Evolutionary conservation across 2,329 filamentous ascomycete species (phyloP).

Genomic region (Penicillium sp.): DNA sequence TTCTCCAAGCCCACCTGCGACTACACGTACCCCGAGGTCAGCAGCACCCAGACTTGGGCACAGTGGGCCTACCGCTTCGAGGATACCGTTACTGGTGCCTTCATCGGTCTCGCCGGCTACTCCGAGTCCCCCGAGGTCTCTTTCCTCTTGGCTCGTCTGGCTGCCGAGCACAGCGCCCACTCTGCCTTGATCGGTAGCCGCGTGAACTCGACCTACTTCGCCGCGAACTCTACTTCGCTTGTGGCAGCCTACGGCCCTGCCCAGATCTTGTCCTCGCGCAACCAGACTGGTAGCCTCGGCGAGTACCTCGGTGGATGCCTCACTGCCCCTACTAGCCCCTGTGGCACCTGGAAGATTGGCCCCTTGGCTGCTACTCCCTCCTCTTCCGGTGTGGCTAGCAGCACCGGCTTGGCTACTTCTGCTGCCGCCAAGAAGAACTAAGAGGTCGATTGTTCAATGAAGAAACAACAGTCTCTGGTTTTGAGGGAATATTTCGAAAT

Average conservation of each 20-base stretch:
- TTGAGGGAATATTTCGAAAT: not conserved
- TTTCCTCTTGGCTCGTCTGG: constrained; percentile 32
- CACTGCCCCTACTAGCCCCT: constrained; percentile 21
- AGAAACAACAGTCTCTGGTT: no score
- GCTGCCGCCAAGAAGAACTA: not conserved
- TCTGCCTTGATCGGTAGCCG: constrained; percentile 24
- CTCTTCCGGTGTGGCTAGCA: constrained; percentile 6
- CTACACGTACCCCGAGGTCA: constrained; percentile 23
- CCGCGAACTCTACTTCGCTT: constrained; percentile 22
- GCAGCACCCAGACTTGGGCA: constrained; percentile 19
- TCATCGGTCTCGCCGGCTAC: constrained; percentile 31
- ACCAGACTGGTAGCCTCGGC: constrained; percentile 27
- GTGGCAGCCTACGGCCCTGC: constrained; percentile 26
- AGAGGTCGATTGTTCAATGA: not conserved
- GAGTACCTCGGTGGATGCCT: constrained; percentile 26
- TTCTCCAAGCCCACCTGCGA: constrained; percentile 25
- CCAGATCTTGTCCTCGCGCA: constrained; percentile 23
- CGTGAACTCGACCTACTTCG: constrained; percentile 18
- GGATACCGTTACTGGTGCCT: constrained; percentile 23
- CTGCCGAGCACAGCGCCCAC: constrained; percentile 28
- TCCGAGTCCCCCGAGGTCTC: constrained; percentile 32
- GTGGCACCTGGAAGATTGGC: constrained; percentile 25
- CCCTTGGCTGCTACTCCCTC: constrained; percentile 25
- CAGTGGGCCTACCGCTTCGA: constrained; percentile 25
- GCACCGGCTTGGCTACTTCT: not conserved